Base-by-base conservation (phyloP, 805 yeast species). In the Yarrowia sp. region DNA sequence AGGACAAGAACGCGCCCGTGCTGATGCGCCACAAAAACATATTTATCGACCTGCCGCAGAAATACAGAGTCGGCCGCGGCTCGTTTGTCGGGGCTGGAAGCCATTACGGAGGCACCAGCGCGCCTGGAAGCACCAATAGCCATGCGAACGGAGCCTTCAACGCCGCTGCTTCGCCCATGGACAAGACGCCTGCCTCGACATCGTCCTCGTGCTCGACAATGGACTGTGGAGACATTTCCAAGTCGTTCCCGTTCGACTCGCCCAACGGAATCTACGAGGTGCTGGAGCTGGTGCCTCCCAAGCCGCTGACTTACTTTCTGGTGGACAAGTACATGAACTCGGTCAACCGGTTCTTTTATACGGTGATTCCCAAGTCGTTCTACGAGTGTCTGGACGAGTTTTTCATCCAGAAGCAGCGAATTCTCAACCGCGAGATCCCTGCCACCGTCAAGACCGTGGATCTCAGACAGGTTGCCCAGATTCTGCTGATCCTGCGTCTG, bases 291-390 rank as follows among this genome's bases (percentile, higher is more conserved):
- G 48, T 63, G 26, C 67, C 67, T 5, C 67, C 67, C 46, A 48
- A 49, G 32, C 56, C 67, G 8, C 38, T 63, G 9, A 63, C 67
- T n/a, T 63, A 63, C 48, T 63, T 48, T n/a, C 48, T 63, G 19
- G 67, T 49, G 19, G 67, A 63, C 56, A 63, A 63, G 48, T 63
- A 40, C 56, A 63, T 63, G 67, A 63, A 48, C 56, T 63, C 67
- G 32, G 56, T 63, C 12, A 63, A 63, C 56, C 55, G 67, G 40
- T 63, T 63, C 40, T 63, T 63, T 48, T 63, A 63, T 58, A 49
- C 67, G n/a, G 56, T 63, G n/a, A 63, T 63, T n/a, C 67, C 67
- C 43, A 63, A 63, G 32, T 38, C 56, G 16, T 63, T 63, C 46
- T 63, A 63, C 48, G 67, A 63, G 48, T 40, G 48, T 12, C 40